These are phyloP conservation scores for Tanacetum coccineum DNA, from an alignment of 129 eudicot genomes.

Conservation along the genomic window DNA sequence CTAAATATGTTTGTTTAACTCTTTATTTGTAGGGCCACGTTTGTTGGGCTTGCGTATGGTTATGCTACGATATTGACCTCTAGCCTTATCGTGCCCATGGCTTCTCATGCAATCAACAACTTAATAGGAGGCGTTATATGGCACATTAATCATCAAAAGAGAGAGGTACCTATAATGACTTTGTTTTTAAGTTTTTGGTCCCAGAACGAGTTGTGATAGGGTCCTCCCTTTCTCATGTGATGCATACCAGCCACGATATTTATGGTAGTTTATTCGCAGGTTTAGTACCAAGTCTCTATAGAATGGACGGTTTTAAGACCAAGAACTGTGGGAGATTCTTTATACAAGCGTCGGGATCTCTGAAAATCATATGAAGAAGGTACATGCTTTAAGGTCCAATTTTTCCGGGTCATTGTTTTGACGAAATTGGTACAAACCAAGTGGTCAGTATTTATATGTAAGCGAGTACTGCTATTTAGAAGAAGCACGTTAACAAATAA, in stretches of 20 bases:
- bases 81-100: constrained; percentile 85
- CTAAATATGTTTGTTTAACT: neutral
- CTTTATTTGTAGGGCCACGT: constrained; percentile 62
- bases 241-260: neutral
- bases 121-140: constrained; percentile 75
- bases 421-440: neutral
- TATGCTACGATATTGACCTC: constrained; percentile 72
- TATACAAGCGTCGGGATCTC: neutral
- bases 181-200: neutral
- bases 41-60: constrained; percentile 84
- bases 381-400: neutral
- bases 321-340: neutral
- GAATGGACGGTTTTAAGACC: neutral
- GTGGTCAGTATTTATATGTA: neutral
- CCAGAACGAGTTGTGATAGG: neutral
- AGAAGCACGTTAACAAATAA: too few species aligned
- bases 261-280: constrained; percentile 5
- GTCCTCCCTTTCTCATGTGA: neutral
- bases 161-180: constrained; percentile 16
- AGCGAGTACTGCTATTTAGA: neutral
- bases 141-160: constrained; percentile 44
- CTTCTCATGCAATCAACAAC: constrained; percentile 81
- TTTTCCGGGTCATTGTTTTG: neutral
- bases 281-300: neutral
- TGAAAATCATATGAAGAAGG: neutral